Percentiles rank a stretch among this genome's conserved stretches.
Evolutionary conservation across 2,329 filamentous ascomycete species (phyloP).

Genomic region (Pestalotiopsis sp.): DNA sequence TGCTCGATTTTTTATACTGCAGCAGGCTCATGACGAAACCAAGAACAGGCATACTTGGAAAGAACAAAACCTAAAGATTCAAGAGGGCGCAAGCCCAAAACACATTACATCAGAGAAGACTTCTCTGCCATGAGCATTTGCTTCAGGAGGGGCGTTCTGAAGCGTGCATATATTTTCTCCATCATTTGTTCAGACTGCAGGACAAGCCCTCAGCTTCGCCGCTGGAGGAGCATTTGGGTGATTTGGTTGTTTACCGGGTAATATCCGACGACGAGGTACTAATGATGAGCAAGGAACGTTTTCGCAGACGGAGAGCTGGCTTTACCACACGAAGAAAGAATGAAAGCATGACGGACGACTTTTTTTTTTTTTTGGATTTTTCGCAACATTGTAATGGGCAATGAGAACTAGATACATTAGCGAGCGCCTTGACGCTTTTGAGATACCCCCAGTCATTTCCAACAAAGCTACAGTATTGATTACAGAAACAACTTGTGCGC

Average conservation of each 20-base stretch:
- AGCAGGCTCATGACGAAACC: background rate
- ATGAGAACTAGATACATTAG: background rate
- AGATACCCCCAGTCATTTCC: constrained; percentile 18
- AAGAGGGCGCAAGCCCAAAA: constrained; percentile 29
- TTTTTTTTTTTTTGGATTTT: background rate
- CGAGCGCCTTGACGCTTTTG: constrained; percentile 12
- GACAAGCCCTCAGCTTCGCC: background rate
- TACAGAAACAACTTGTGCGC: background rate
- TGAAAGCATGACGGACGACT: background rate
- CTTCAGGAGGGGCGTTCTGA: constrained; percentile 9
- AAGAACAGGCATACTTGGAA: constrained; percentile 19
- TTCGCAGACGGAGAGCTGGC: constrained; percentile 7
- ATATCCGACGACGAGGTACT: background rate
- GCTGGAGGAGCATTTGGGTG: background rate
- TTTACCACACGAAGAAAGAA: constrained; percentile 5
- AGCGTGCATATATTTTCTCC: background rate
- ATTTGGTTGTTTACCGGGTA: background rate
- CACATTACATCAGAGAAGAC: constrained; percentile 9
- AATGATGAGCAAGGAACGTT: background rate
- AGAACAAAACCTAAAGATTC: constrained; percentile 21
- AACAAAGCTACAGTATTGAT: constrained; percentile 3
- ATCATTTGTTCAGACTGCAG: constrained; percentile 6
- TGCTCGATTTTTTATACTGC: background rate
- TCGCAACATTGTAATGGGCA: background rate
- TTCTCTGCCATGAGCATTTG: constrained; percentile 7